Conservation (phyloP, 2,329 filamentous ascomycete species). For the Chaetomium olivaceum region DNA sequence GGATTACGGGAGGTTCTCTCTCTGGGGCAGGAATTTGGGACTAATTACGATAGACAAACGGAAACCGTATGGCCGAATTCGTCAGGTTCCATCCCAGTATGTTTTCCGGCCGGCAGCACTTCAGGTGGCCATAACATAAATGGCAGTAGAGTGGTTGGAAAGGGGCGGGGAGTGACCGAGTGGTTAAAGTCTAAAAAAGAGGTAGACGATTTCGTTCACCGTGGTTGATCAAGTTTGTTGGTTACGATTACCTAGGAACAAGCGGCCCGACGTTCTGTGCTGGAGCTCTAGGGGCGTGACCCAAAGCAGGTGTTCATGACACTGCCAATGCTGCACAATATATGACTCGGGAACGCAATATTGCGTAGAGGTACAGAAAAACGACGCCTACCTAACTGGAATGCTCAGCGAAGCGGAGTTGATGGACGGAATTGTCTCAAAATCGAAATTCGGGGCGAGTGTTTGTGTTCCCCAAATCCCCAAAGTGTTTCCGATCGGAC, state of each 20-base stretch:
- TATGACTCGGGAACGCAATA: not conserved
- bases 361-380: not conserved
- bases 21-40: not conserved
- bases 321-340: not conserved
- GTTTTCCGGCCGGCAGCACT: not conserved
- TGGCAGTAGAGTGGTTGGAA: not conserved
- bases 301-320: not conserved
- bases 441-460: not conserved
- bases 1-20: not conserved
- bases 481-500: not conserved
- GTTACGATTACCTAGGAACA: not conserved
- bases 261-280: not conserved
- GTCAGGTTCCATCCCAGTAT: not conserved
- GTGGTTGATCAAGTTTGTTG: not conserved
- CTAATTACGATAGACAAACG: not conserved
- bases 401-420: not conserved
- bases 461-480: not conserved
- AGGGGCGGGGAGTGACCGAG: too few relatives aligned
- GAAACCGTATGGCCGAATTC: not conserved
- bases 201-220: not conserved
- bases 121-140: not conserved
- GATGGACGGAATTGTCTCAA: not conserved
- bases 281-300: not conserved
- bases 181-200: too few relatives aligned
- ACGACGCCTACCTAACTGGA: not conserved